Evolutionary conservation across 345 rosid genomes (phyloP).

Genomic region (Durio zibethinus): DNA sequence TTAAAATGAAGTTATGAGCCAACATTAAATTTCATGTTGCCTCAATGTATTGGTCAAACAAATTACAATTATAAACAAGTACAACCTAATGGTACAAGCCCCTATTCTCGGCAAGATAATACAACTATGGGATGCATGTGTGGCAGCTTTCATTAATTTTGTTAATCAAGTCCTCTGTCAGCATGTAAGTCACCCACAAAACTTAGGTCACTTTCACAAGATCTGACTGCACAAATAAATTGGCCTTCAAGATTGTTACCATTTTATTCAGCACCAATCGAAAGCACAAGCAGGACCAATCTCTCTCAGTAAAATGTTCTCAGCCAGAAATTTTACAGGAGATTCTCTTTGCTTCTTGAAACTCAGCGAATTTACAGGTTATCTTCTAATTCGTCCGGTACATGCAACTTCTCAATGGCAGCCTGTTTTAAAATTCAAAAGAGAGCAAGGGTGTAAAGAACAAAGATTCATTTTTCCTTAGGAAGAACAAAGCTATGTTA

Average conservation of each 20-base stretch:
- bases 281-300: slow-evolving; percentile 48
- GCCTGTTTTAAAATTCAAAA: slow-evolving; percentile 49
- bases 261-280: slow-evolving; percentile 24
- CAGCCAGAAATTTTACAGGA: slow-evolving; percentile 20
- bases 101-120: not conserved
- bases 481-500: not conserved
- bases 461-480: not conserved
- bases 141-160: slow-evolving; percentile 11
- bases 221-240: slow-evolving; percentile 2
- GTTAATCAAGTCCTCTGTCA: not conserved
- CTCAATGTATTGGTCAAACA: not conserved
- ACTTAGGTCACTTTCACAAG: slow-evolving; percentile 25
- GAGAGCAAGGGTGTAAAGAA: not conserved
- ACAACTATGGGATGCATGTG: slow-evolving; percentile 25
- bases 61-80: slow-evolving; percentile 14
- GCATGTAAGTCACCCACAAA: slow-evolving; percentile 28
- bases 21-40: not conserved
- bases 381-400: slow-evolving; percentile 90
- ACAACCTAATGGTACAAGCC: slow-evolving; percentile 17
- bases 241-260: slow-evolving; percentile 10
- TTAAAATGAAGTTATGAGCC: not conserved
- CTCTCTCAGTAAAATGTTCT: slow-evolving; percentile 16
- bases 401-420: slow-evolving; percentile 93
- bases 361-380: slow-evolving; percentile 28
- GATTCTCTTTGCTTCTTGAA: slow-evolving; percentile 1